Percentiles rank a stretch among this genome's conserved stretches.
Conservation (phyloP, 1,139 yeast genomes). For the Suhomyces bolitotheri region DNA sequence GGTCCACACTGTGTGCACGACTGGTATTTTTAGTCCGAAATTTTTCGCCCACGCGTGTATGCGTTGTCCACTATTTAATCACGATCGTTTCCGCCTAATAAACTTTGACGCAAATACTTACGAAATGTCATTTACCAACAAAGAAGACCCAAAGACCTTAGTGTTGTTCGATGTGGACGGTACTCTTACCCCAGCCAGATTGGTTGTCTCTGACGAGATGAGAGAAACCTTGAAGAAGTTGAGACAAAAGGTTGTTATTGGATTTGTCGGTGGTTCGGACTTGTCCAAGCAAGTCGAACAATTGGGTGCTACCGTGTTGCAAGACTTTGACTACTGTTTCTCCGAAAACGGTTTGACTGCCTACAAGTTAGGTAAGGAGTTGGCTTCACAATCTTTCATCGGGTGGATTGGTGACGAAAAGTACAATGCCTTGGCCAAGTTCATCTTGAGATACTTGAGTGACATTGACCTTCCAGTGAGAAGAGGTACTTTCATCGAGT, state of each 20-base stretch:
- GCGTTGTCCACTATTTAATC: constrained; percentile 9
- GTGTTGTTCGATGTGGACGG: constrained; percentile 98
- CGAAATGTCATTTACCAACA: constrained; percentile 52
- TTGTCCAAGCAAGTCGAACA: constrained; percentile 94
- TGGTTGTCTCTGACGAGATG: constrained; percentile 78
- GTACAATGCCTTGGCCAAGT: constrained; percentile 85
- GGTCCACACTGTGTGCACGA: too few relatives aligned
- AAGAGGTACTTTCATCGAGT: constrained; percentile 98
- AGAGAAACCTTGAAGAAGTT: constrained; percentile 65
- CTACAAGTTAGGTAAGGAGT: constrained; percentile 81
- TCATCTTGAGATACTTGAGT: constrained; percentile 80
- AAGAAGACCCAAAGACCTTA: constrained; percentile 58
- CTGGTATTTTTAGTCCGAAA: too few relatives aligned
- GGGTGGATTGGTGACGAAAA: constrained; percentile 94
- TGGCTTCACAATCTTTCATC: constrained; percentile 92
- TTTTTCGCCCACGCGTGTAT: constrained; percentile 9
- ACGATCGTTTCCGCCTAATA: background rate
- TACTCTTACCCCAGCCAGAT: constrained; percentile 96
- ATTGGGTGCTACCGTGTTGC: constrained; percentile 74
- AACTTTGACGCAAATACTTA: constrained; percentile 7
- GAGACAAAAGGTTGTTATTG: constrained; percentile 89
- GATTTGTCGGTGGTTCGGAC: constrained; percentile 98
- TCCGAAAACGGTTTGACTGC: constrained; percentile 98
- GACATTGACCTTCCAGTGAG: constrained; percentile 86
- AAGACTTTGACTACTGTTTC: constrained; percentile 91